These are phyloP conservation scores for Wickerhamomyces bovis DNA, from an alignment of 805 yeast genomes.

Conservation along the genomic window DNA sequence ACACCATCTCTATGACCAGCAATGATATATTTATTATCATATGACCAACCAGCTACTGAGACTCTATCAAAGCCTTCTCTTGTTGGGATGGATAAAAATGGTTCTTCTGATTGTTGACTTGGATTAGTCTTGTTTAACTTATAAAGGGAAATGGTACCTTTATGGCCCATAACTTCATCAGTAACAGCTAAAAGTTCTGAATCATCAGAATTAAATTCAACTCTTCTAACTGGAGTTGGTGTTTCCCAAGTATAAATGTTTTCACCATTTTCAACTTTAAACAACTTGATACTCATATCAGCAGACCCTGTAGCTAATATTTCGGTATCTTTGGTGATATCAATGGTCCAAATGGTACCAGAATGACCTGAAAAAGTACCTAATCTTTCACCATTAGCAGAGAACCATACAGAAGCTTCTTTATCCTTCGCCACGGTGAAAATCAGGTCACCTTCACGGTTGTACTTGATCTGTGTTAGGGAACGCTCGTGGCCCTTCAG, in stretches of 20 bases:
- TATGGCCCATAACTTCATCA: slow-evolving; percentile 88
- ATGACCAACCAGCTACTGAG: slow-evolving; percentile 84
- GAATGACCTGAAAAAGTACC: slow-evolving; percentile 87
- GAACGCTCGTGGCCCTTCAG: slow-evolving; percentile 97
- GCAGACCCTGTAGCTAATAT: slow-evolving; percentile 86
- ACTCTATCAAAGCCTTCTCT: slow-evolving; percentile 56
- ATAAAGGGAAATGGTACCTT: slow-evolving; percentile 69
- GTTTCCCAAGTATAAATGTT: slow-evolving; percentile 66
- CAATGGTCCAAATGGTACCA: slow-evolving; percentile 95
- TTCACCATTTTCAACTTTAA: slow-evolving; percentile 79
- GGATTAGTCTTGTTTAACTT: slow-evolving; percentile 48
- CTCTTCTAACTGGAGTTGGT: slow-evolving; percentile 86
- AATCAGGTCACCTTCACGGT: slow-evolving; percentile 90
- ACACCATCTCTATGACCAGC: slow-evolving; percentile 88
- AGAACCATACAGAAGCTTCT: slow-evolving; percentile 87
- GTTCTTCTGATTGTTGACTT: slow-evolving; percentile 43
- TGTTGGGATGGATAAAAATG: slow-evolving; percentile 55
- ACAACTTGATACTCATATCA: slow-evolving; percentile 77
- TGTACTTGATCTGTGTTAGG: slow-evolving; percentile 90
- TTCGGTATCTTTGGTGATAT: slow-evolving; percentile 65
- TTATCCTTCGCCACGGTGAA: slow-evolving; percentile 91
- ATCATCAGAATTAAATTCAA: slow-evolving; percentile 75
- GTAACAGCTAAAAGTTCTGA: slow-evolving; percentile 66
- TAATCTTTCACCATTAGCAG: slow-evolving; percentile 92
- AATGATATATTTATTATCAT: slow-evolving; percentile 64